Evolutionary conservation across 164 flowering plant genomes (phyloP), one percentile per base, ranked within the genome.

Genomic region (Santalum album): DNA sequence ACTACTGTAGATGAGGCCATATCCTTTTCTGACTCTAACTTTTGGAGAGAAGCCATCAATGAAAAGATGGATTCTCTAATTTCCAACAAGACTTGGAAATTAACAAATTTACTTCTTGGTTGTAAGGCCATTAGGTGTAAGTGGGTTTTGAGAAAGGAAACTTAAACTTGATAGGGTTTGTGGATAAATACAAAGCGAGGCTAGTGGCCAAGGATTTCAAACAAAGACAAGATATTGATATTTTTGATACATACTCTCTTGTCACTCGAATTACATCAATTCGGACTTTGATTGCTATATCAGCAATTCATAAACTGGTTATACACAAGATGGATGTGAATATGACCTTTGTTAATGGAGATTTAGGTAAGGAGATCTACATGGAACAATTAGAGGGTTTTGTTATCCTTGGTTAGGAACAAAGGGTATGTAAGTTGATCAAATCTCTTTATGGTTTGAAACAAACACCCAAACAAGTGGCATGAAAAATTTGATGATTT

Each of bases 401-500:
- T 38, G 15, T 38, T 11, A 15, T 6, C 6, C 42, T 15, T 11
- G 42, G 17, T 16, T 5, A 38, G 2, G 42, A 38, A 38, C 42
- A 38, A 11, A 6, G 12, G 12, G 42, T 38, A 2, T 12, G 42
- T 16, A 38, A 38, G 12, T 38, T 38, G 15, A 38, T 38, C 12
- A 38, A 38, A 15, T 16, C 42, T 38, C 12, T 11, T 2, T 12
- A 38, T 38, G 42, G 42, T 38, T 12, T 38, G 12, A 38, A 38
- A 12, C 2, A 6, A 12, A 12, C 42, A 36, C 53, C 27, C 21
- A 25, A 63, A 50, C 5, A 40, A 56, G 40, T 56, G 51, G 56
- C 46, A 56, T 34, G 36, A 51, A 27, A 63, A 57, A 16, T 43
- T 63, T 63, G 53, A 51, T 52, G 18, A 14, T 1, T 2, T 57